Base-by-base conservation (phyloP, 495 filamentous ascomycete genomes). In the Halenospora varia region DNA sequence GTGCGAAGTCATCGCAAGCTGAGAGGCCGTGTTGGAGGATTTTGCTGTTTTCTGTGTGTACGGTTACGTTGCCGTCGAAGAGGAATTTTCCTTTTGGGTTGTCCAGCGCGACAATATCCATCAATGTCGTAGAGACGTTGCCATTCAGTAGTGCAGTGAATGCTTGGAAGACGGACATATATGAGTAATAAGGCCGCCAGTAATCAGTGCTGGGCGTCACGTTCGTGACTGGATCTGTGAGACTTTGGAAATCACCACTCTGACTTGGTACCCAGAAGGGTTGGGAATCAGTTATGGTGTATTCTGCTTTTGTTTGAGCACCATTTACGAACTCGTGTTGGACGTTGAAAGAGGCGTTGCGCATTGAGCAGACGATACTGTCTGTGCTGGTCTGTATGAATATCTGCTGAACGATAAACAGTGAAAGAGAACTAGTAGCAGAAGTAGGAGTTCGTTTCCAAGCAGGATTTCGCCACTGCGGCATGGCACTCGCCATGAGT, bases 341-440 rank as follows among this genome's bases (percentile, higher is more conserved):
- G 51, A 64, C 57, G 25, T 55, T 20, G 23, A 51, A 61, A 0
- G 62, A 41, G 18, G 57, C 57, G 25, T 64, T 64, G 22, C 52
- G 52, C 53, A 52, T 20, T 11, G 48, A 56, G 39, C 62, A 64
- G 2, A 61, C 57, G 2, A 52, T 15, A 18, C 19, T 47, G 46
- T 53, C 2, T n/a, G 51, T 47, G n/a, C 57, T 45, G 10, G 58
- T 57, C 24, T 61, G 58, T 13, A 61, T 17, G 40, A 23, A 57
- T 0, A 62, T 19, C 17, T 59, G 56, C 25, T 53, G 60, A 17
- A 20, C 19, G 18, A 47, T 35, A 11, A 48, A 25, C n/a, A 40
- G 35, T 9, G 9, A 9, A n/a, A 9, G 9, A 9, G n/a, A 9
- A 40, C 35, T 40, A n/a, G 9, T 40, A 9, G 35, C 9, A 40